Conservation (phyloP, 805 yeast species). For the Cyberlindnera lachancei region DNA sequence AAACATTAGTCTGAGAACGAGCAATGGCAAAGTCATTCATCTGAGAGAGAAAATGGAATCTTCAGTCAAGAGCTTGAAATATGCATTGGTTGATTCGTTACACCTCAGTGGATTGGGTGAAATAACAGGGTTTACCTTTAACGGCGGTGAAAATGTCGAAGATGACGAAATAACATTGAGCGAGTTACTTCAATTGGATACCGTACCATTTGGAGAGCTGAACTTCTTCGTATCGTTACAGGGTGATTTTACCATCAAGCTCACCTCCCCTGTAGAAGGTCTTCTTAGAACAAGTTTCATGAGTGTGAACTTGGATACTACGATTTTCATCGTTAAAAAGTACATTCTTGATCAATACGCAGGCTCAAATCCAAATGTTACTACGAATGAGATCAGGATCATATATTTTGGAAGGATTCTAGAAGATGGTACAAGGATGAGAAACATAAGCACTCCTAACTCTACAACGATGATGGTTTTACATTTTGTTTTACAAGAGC, state of each 20-base stretch:
- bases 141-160: conserved; percentile 12
- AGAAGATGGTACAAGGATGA: conserved; percentile 12
- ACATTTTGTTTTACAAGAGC: conserved; percentile 18
- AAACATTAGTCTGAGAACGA: conserved; percentile 13
- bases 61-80: conserved; percentile 11
- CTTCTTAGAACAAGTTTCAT: conserved; percentile 9
- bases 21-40: conserved; percentile 13
- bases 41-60: conserved; percentile 10
- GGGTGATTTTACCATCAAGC: conserved; percentile 21
- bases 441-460: conserved; percentile 7
- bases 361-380: conserved; percentile 9
- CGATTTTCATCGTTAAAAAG: conserved; percentile 16
- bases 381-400: conserved; percentile 17
- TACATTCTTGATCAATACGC: conserved; percentile 20
- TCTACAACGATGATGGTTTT: conserved; percentile 6
- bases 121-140: conserved; percentile 11
- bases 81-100: conserved; percentile 12
- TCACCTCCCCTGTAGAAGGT: conserved; percentile 16
- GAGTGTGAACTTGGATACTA: conserved; percentile 14
- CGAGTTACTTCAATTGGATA: conserved; percentile 27
- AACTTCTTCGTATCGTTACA: conserved; percentile 20
- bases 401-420: conserved; percentile 21
- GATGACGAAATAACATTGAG: conserved; percentile 19
- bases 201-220: conserved; percentile 24
- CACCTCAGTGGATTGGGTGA: conserved; percentile 8